A percentile compares a stretch with the other conserved stretches of the same genome.
Evolutionary conservation across 176 grass and related monocot species (phyloP).

Genomic region (Saccharum spontaneum): DNA sequence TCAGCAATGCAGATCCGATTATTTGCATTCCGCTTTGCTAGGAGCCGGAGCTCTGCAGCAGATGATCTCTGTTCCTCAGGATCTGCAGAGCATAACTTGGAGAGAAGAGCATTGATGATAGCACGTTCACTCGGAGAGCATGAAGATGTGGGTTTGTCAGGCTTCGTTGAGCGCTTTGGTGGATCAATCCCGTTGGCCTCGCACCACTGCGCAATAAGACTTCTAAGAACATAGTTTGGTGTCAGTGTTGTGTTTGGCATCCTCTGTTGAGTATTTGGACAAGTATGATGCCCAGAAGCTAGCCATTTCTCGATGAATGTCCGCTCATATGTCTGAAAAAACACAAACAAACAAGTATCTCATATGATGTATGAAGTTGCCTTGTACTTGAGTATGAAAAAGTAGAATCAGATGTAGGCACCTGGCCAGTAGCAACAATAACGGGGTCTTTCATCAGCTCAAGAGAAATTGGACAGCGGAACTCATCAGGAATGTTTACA

Average conservation of each 20-base stretch:
- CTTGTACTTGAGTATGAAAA: background rate
- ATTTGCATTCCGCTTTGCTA: conserved; percentile 75
- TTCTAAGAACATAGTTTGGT: conserved; percentile 83
- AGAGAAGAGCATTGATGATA: conserved; percentile 70
- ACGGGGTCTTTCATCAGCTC: conserved; percentile 97
- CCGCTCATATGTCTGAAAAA: conserved; percentile 80
- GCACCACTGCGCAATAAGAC: conserved; percentile 84
- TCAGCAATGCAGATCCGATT: conserved; percentile 89
- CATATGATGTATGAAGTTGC: conserved; percentile 13
- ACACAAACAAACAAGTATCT: conserved; percentile 14
- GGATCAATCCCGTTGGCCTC: conserved; percentile 70
- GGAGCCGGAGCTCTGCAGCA: conserved; percentile 76
- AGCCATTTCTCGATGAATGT: conserved; percentile 79
- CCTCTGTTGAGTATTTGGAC: conserved; percentile 85
- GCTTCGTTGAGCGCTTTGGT: conserved; percentile 56
- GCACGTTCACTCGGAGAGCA: conserved; percentile 62
- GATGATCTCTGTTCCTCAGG: conserved; percentile 63
- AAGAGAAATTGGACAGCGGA: conserved; percentile 90
- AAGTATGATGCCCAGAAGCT: conserved; percentile 66
- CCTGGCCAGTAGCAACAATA: conserved; percentile 74
- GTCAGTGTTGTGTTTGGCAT: conserved; percentile 66
- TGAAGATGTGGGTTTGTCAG: conserved; percentile 20
- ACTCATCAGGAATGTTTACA: conserved; percentile 73
- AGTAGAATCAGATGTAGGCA: conserved; percentile 25
- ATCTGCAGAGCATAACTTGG: conserved; percentile 60